Percentiles rank a stretch among this genome's conserved stretches.
Evolutionary conservation across 2,329 filamentous ascomycete genomes (phyloP).

Genomic region (Penicillium sp.): DNA sequence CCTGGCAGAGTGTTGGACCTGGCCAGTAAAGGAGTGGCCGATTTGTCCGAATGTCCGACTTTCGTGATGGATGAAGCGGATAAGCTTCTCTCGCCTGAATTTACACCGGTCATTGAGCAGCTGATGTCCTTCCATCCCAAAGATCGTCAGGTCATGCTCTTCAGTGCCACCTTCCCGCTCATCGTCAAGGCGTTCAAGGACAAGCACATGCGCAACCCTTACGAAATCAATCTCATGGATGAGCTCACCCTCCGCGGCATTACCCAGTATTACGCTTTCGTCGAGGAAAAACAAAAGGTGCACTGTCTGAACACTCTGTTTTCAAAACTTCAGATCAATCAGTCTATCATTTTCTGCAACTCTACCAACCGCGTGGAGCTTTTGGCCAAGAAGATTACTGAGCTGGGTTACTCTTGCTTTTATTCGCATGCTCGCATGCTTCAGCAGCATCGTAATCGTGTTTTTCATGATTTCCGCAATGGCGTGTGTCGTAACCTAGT

Average conservation of each 20-base stretch:
- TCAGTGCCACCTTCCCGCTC: constrained; percentile 95
- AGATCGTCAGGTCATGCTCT: constrained; percentile 98
- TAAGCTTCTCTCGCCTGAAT: constrained; percentile 94
- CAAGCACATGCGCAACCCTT: constrained; percentile 94
- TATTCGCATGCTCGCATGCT: constrained; percentile 99
- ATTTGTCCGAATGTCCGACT: constrained; percentile 92
- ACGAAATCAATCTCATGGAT: constrained; percentile 99
- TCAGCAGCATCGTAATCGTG: constrained; percentile 92
- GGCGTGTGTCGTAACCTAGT: constrained; percentile 97
- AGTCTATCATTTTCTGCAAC: constrained; percentile 99
- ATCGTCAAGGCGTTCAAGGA: constrained; percentile 98
- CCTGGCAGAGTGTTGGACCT: constrained; percentile 94
- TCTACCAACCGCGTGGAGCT: constrained; percentile 98
- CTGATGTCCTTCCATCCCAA: constrained; percentile 93
- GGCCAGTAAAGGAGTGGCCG: constrained; percentile 92
- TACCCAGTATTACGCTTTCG: constrained; percentile 98
- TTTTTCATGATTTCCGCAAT: constrained; percentile 99
- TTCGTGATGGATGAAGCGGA: constrained; percentile 99
- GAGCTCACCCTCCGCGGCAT: constrained; percentile 97
- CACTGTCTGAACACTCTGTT: constrained; percentile 99
- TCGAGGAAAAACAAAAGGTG: constrained; percentile 98
- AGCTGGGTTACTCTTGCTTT: constrained; percentile 98
- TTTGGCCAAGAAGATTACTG: constrained; percentile 98
- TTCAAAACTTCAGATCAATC: constrained; percentile 98
- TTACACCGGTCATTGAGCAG: constrained; percentile 96